Evolutionary conservation across 139 green algal species (phyloP).

Genomic region (Protoeuglena noctilucae): DNA sequence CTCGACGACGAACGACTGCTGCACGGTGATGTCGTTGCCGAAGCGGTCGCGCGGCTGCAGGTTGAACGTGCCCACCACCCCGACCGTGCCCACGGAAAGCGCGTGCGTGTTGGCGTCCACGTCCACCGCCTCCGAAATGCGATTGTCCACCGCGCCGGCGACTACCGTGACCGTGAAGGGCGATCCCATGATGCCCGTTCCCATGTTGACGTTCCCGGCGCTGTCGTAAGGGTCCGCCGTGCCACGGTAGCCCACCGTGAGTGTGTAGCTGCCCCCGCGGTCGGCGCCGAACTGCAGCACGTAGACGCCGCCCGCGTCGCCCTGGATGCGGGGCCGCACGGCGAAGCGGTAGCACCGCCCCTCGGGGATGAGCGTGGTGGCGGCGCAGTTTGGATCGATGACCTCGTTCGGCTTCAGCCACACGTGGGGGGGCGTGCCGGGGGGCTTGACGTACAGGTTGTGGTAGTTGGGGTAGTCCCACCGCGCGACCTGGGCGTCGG

Average conservation of each 20-base stretch:
- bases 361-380: not conserved
- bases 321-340: not conserved
- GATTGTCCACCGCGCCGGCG: not conserved
- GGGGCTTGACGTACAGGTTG: no score
- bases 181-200: not conserved
- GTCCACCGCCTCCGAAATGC: no score
- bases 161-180: constrained; percentile 5
- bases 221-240: not conserved
- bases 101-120: no score
- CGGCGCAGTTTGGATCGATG: not conserved
- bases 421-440: no score
- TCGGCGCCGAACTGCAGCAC: not conserved
- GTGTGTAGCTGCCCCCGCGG: not conserved
- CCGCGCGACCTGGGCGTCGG: no score
- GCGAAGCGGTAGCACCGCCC: constrained; percentile 1
- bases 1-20: no score
- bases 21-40: not conserved
- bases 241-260: not conserved
- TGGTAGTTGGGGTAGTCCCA: no score
- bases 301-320: constrained; percentile 2
- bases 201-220: not conserved
- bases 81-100: no score
- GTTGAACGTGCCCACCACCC: no score
- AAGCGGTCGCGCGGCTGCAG: not conserved
- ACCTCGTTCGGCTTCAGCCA: no score